These are phyloP conservation scores for Aspergillus proliferans DNA, from an alignment of 2,329 filamentous ascomycete species.

Conservation along the genomic window DNA sequence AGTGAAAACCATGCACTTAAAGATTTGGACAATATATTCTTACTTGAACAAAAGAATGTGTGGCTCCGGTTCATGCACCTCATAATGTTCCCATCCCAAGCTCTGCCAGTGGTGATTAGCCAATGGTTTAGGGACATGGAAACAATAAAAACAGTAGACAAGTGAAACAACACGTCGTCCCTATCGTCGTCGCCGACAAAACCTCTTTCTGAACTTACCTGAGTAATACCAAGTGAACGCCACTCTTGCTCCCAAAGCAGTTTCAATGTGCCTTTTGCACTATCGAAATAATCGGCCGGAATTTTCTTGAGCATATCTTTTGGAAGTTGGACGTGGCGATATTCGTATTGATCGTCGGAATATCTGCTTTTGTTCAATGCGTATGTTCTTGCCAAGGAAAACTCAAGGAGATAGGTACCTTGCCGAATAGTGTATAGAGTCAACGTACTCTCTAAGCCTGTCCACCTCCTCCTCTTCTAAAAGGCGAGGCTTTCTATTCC, in stretches of 20 bases:
- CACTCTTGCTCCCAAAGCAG: constrained; percentile 98
- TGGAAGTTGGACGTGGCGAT: constrained; percentile 93
- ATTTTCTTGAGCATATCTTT: constrained; percentile 98
- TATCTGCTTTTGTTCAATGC: constrained; percentile 56
- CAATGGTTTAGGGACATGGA: neutral
- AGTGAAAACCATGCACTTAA: constrained; percentile 11
- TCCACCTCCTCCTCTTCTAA: constrained; percentile 75
- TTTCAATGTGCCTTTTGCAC: constrained; percentile 84
- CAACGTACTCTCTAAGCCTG: constrained; percentile 82
- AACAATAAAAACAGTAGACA: neutral
- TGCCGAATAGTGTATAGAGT: constrained; percentile 91
- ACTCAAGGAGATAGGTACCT: constrained; percentile 51
- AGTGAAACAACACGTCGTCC: no score
- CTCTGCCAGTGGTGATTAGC: constrained; percentile 53
- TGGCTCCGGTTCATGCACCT: constrained; percentile 96
- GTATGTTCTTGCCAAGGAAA: constrained; percentile 2
- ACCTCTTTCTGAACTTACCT: constrained; percentile 52
- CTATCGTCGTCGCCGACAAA: no score
- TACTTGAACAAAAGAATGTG: constrained; percentile 99
- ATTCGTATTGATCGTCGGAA: constrained; percentile 87
- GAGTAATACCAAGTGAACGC: constrained; percentile 93
- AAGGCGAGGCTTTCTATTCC: constrained; percentile 78
- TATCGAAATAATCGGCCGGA: constrained; percentile 89
- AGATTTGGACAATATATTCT: constrained; percentile 32
- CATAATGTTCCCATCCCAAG: constrained; percentile 98